phyloP scores from a whole-genome alignment of 108 stramenopile genomes.

The Cyclotella cryptica region DNA sequence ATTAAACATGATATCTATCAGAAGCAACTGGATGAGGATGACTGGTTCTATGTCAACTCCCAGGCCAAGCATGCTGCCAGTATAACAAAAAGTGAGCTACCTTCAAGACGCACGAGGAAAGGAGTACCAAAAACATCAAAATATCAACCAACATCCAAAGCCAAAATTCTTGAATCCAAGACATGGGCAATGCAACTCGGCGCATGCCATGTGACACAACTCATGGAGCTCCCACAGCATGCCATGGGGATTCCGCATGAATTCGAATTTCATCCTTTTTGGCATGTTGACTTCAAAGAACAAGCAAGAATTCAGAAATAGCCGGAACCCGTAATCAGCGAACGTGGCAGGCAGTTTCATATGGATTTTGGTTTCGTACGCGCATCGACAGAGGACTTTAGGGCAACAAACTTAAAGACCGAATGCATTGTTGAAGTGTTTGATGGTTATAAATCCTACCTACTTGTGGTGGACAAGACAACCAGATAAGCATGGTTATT shows the following conservation, averaged over 20 bases:
- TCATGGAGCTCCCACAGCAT: not conserved
- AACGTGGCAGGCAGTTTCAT: constrained; percentile 3
- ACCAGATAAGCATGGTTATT: not conserved
- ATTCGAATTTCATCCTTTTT: constrained; percentile 4
- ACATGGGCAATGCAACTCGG: constrained; percentile 1
- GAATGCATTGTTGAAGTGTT: not conserved
- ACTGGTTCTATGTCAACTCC: too few relatives aligned
- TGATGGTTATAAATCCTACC: not conserved
- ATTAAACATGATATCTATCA: not conserved
- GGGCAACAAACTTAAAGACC: not conserved
- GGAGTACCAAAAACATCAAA: not conserved
- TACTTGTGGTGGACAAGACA: not conserved
- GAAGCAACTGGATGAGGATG: too few relatives aligned
- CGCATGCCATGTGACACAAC: not conserved
- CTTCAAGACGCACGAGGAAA: not conserved
- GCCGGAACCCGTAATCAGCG: not conserved
- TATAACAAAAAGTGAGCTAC: too few relatives aligned
- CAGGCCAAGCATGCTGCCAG: too few relatives aligned
- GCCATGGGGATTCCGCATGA: not conserved
- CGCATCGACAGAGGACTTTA: constrained; percentile 8
- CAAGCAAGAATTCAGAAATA: not conserved
- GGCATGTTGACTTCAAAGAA: not conserved
- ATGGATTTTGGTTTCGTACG: constrained; percentile 22
- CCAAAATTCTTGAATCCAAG: constrained; percentile 13
- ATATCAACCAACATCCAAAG: not conserved